Base-by-base conservation (phyloP, 768 basidiomycete genomes). In the Lentinula sp. region DNA sequence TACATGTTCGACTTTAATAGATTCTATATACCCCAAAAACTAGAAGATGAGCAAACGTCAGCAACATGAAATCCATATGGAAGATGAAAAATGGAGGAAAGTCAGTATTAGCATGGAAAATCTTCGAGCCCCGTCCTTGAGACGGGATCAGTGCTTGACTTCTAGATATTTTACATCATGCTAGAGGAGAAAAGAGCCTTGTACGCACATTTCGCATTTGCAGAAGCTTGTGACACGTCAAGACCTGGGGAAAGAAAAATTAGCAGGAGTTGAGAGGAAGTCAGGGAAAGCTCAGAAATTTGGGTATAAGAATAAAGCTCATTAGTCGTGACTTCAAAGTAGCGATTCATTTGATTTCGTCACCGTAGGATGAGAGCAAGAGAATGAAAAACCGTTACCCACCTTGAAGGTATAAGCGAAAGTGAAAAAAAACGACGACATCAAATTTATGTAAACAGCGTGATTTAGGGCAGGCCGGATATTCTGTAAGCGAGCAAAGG, bases 41-140 rank as follows among this genome's bases (percentile, higher is more conserved):
- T 18, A 48, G 9, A 1, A 39, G 13, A 39, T 39, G 18, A 28
- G 21, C 46, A 7, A 48, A 28, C 4, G 40, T 55, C 9, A 56
- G 54, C 18, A 42, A 11, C 10, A 35, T 35, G 39, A 48, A 49
- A 23, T 60, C 63, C 60, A 8, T 13, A 39, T 8, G 13, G 9
- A 39, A 52, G 50, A 1, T 57, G 49, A 16, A 39, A 61, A 7
- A 42, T 0, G 51, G 37, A 39, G 40, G 40, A 10, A 28, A 52
- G 35, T 84, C 91, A 93, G 89, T 81, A 92, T 93, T 92, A 93
- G 90, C 90, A 93, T 92, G 90, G 88, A 80, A 74, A 72, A 76
- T 90, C 89, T 79, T 89, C 88, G 88, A 78, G 68, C 23, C 78
- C 75, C 72, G 79, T 88, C 87, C 87, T 80, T 83, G 61, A 84